phyloP scores from a whole-genome alignment of 106 monocot genomes.

The Posidonia australis region DNA sequence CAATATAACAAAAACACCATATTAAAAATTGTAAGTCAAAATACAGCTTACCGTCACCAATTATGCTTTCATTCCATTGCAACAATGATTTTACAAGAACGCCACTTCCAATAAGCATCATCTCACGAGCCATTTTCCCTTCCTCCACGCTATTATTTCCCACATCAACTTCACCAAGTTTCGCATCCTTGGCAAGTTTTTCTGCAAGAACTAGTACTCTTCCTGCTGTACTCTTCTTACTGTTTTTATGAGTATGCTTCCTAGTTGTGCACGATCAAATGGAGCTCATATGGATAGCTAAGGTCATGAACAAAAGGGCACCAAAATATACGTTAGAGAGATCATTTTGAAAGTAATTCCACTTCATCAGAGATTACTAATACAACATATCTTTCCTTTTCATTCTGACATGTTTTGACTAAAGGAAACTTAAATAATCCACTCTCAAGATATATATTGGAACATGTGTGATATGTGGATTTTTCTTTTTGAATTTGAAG shows the following conservation, averaged over 20 bases:
- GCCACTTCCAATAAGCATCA: conserved; percentile 96
- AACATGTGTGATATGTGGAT: too few species aligned
- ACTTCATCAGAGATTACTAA: too few species aligned
- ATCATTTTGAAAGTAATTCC: too few species aligned
- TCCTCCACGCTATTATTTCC: conserved; percentile 50
- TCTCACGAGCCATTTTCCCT: conserved; percentile 76
- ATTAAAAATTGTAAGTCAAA: not conserved
- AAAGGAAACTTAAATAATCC: too few species aligned
- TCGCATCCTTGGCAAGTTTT: conserved; percentile 47
- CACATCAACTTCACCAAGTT: conserved; percentile 28
- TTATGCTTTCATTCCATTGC: conserved; percentile 73
- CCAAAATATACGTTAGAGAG: not conserved
- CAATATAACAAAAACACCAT: not conserved
- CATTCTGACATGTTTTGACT: too few species aligned
- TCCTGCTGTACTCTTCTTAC: conserved; percentile 70
- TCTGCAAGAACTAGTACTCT: conserved; percentile 59
- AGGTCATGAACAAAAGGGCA: not conserved
- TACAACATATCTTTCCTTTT: too few species aligned
- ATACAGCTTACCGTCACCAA: conserved; percentile 52
- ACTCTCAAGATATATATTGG: too few species aligned
- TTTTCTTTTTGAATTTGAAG: too few species aligned
- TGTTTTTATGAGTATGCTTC: conserved; percentile 58
- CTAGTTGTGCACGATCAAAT: conserved; percentile 50
- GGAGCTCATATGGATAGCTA: conserved; percentile 81
- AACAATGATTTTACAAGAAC: conserved; percentile 70